These are phyloP conservation scores for Penstemon davidsonii DNA, from an alignment of 257 asterid species.

Conservation along the genomic window DNA sequence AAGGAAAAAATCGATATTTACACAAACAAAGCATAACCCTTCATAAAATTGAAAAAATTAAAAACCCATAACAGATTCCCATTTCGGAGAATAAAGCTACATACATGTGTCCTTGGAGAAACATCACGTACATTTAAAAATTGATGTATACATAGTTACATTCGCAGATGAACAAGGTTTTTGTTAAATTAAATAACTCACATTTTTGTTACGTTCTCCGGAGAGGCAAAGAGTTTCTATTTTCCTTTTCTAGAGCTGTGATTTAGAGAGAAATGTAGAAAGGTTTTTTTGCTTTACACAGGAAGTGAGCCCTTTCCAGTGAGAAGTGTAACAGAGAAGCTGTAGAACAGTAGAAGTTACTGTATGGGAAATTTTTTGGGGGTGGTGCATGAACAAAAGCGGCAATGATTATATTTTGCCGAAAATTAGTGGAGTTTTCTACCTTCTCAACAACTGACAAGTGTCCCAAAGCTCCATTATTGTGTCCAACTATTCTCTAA, in stretches of 20 bases:
- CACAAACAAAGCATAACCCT: conserved; percentile 6
- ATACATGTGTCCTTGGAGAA: conserved; percentile 3
- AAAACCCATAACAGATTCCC: neutral
- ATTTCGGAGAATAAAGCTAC: neutral
- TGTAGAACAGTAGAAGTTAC: too few relatives aligned
- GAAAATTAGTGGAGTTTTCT: neutral
- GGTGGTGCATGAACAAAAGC: conserved; percentile 5
- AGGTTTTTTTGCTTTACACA: too few relatives aligned
- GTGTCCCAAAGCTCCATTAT: too few relatives aligned
- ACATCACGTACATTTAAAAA: neutral
- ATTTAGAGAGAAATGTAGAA: neutral
- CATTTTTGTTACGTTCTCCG: neutral
- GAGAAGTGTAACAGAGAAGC: conserved; percentile 2
- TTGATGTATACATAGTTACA: neutral
- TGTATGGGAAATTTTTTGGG: neutral
- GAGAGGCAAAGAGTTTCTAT: neutral
- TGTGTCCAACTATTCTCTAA: too few relatives aligned
- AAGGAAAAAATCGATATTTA: too few relatives aligned
- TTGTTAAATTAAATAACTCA: neutral
- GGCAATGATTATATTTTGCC: neutral
- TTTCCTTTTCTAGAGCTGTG: neutral
- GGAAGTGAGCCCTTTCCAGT: neutral
- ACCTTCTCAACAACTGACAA: too few relatives aligned
- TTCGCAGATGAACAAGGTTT: neutral
- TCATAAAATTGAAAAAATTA: too few relatives aligned